Evolutionary conservation across 768 basidiomycete genomes (phyloP).

Genomic region (Agrocybe chaxingu): DNA sequence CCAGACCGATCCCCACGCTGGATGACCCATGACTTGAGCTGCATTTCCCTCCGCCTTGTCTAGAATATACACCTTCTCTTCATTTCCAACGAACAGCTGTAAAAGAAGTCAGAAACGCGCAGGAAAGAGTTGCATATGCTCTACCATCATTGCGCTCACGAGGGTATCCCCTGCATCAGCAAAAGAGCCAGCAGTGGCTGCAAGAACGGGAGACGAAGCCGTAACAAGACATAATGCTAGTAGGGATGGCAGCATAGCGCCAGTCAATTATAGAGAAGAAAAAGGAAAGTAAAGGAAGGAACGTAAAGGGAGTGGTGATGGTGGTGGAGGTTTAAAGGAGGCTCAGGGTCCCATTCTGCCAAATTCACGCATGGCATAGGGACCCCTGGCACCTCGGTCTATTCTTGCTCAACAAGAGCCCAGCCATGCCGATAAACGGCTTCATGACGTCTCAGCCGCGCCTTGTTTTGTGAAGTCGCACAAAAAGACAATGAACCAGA

Average conservation of each 20-base stretch:
- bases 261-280: conserved; percentile 4
- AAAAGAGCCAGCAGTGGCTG: conserved; percentile 40
- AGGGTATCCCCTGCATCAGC: conserved; percentile 42
- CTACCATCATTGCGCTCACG: conserved; percentile 53
- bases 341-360: too few relatives aligned
- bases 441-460: too few relatives aligned
- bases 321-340: too few relatives aligned
- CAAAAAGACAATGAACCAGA: too few relatives aligned
- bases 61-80: conserved; percentile 81
- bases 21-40: conserved; percentile 61
- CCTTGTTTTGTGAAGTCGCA: too few relatives aligned
- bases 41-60: conserved; percentile 87
- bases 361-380: too few relatives aligned
- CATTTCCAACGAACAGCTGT: conserved; percentile 79
- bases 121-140: conserved; percentile 11
- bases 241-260: conserved; percentile 19
- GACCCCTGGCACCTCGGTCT: too few relatives aligned
- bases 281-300: conserved; percentile 8
- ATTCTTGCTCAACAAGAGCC: too few relatives aligned
- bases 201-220: conserved; percentile 25
- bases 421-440: too few relatives aligned
- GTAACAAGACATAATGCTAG: conserved; percentile 42
- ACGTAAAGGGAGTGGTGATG: background rate
- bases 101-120: background rate
- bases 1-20: conserved; percentile 76